A percentile compares a stretch with the other conserved stretches of the same genome.
Conservation (phyloP, 352 stramenopile species). For the Globisporangium lucens region DNA sequence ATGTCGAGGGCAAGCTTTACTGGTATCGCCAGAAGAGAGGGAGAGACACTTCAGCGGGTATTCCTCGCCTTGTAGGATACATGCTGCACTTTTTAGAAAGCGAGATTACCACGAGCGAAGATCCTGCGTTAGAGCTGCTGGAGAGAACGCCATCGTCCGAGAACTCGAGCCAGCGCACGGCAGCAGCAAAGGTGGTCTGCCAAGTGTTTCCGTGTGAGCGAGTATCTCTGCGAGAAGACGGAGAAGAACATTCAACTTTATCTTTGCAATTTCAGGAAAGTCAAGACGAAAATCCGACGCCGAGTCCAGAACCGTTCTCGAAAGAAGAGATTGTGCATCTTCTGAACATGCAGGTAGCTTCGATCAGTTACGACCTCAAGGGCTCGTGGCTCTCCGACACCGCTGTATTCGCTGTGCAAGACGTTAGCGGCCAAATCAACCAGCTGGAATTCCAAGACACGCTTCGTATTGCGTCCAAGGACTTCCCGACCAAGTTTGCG, state of each 20-base stretch:
- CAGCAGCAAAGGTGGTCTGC: background rate
- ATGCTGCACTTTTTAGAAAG: background rate
- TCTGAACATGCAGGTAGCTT: background rate
- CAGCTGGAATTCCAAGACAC: conserved; percentile 18
- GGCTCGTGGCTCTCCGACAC: background rate
- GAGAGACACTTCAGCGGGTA: background rate
- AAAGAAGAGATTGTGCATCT: background rate
- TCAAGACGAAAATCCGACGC: background rate
- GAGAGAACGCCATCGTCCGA: background rate
- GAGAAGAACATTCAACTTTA: background rate
- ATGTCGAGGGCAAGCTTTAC: conserved; percentile 26
- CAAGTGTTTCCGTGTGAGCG: background rate
- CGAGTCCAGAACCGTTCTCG: background rate
- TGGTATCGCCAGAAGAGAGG: conserved; percentile 22
- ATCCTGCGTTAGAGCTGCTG: too few species aligned
- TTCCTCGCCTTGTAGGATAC: background rate
- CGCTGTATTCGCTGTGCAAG: background rate
- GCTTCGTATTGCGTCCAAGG: conserved; percentile 27
- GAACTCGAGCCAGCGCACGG: background rate
- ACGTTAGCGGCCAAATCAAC: background rate
- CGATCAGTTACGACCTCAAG: background rate
- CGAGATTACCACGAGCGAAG: too few species aligned
- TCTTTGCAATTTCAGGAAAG: background rate
- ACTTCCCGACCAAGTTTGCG: conserved; percentile 52
- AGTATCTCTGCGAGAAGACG: background rate